Percentiles rank a stretch among this genome's conserved stretches.
Conservation (phyloP, 345 rosid species). For the Alliaria petiolata region DNA sequence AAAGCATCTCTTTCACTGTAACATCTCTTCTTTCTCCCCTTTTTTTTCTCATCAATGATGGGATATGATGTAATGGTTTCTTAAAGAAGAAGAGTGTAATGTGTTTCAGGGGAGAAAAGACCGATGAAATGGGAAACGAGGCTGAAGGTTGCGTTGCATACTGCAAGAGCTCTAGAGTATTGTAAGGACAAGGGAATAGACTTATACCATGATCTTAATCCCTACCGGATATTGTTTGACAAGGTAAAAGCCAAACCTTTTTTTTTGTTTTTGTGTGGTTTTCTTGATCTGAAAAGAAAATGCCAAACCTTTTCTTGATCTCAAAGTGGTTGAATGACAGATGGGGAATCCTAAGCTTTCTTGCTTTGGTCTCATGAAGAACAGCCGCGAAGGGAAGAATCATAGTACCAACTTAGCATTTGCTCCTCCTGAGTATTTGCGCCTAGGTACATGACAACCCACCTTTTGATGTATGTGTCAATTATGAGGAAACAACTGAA, state of each 20-base stretch:
- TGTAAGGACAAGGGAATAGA: slow-evolving; percentile 72
- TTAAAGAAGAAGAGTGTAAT: background rate
- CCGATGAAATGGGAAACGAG: slow-evolving; percentile 98
- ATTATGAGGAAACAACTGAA: background rate
- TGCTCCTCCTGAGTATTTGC: slow-evolving; percentile 89
- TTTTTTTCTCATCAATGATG: background rate
- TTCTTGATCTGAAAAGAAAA: background rate
- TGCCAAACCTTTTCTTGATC: background rate
- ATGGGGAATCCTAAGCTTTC: slow-evolving; percentile 88
- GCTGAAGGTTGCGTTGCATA: slow-evolving; percentile 69
- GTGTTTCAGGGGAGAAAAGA: slow-evolving; percentile 73
- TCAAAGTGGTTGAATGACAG: slow-evolving; percentile 31
- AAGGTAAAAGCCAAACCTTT: slow-evolving; percentile 35
- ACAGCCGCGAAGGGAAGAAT: slow-evolving; percentile 80
- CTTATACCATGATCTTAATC: slow-evolving; percentile 88
- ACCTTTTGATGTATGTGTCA: too few relatives aligned
- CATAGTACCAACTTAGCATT: slow-evolving; percentile 91
- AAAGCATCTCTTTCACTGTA: slow-evolving; percentile 91
- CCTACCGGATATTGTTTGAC: slow-evolving; percentile 79
- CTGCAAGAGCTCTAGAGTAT: slow-evolving; percentile 78
- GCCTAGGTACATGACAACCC: slow-evolving; percentile 48
- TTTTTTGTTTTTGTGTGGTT: background rate
- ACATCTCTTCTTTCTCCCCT: background rate
- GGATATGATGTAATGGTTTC: background rate
- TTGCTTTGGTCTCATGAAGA: slow-evolving; percentile 94